A percentile compares a stretch with the other conserved stretches of the same genome.
These are phyloP conservation scores for Aegilops umbellulata DNA, from an alignment of 176 grass and related monocot species.

Conservation along the genomic window DNA sequence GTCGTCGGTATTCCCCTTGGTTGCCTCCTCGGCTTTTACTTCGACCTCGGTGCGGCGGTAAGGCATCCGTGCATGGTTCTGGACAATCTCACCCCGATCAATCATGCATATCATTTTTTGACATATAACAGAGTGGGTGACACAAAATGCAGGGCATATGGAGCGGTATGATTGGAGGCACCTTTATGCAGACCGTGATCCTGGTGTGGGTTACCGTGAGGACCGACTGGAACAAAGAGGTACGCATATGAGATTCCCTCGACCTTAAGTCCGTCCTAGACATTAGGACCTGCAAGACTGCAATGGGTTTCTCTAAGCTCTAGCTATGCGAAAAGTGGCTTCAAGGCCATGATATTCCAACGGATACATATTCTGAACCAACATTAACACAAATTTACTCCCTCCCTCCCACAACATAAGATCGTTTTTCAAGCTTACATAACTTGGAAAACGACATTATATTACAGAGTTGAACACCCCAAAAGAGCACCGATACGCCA, in stretches of 20 bases:
- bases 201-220: constrained; percentile 64
- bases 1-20: constrained; percentile 37
- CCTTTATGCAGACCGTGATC: constrained; percentile 70
- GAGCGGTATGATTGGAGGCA: constrained; percentile 79
- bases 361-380: no score
- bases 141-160: constrained; percentile 62
- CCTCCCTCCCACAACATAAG: no score
- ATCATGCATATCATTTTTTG: neutral
- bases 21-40: constrained; percentile 40
- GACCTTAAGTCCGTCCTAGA: no score
- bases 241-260: constrained; percentile 1
- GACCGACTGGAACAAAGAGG: constrained; percentile 81
- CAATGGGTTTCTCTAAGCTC: neutral
- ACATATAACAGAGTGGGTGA: neutral
- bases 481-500: no score
- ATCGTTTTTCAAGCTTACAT: no score
- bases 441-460: no score
- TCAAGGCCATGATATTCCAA: no score
- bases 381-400: no score
- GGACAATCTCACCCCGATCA: neutral
- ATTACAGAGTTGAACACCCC: no score
- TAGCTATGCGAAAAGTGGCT: no score
- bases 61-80: neutral
- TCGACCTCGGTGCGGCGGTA: constrained; percentile 40
- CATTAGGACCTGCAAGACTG: neutral